Evolutionary conservation across 2,329 filamentous ascomycete genomes (phyloP), one percentile per base, ranked within the genome.

Genomic region (Clonostachys solani): DNA sequence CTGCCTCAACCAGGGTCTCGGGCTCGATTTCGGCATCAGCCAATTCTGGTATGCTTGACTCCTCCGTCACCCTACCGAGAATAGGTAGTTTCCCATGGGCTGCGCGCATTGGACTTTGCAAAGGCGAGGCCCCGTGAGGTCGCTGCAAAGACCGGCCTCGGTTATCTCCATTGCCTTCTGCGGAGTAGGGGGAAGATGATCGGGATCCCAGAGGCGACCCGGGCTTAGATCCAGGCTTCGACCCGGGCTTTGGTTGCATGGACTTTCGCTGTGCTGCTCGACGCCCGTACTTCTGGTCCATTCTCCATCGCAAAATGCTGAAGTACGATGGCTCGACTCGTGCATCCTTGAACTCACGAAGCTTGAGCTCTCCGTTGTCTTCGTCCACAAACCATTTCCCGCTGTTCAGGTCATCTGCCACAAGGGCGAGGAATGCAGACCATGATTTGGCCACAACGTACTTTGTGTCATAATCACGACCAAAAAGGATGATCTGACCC

Each of bases 381-480:
- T 99, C 94, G 54, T 97, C 92, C 46, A 99, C 87, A 58, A 83
- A 88, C 75, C 90, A 92, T 67, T 96, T 95, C 53, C 89, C 88
- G 56, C 89, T 94, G 70, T 81, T 83, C 58, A 99, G 74, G 61
- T 99, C 94, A 60, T 99, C 94, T 33, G 94, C 91, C 7, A 96
- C 81, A 33, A 84, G 81, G 44, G 91, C 91, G 17, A 99, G 71
- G 62, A 99, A 92, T 10, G 86, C 80, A 15, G 84, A 82, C 94
- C 94, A 99, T 1, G 92, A 97, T 51, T 89, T 84, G 33, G 94
- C 89, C 48, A 99, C 80, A 7, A 99, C 94, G 62, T 96, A 99
- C 72, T 99, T 99, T 68, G 89, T 96, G 64, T 99, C 94, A 68
- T 96, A 99, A 71, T 99, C 94, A 50, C 94, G 89, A 44, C 94